Conservation (phyloP, 225 moss, liverwort and hornwort species). For the Polytrichum commune region DNA sequence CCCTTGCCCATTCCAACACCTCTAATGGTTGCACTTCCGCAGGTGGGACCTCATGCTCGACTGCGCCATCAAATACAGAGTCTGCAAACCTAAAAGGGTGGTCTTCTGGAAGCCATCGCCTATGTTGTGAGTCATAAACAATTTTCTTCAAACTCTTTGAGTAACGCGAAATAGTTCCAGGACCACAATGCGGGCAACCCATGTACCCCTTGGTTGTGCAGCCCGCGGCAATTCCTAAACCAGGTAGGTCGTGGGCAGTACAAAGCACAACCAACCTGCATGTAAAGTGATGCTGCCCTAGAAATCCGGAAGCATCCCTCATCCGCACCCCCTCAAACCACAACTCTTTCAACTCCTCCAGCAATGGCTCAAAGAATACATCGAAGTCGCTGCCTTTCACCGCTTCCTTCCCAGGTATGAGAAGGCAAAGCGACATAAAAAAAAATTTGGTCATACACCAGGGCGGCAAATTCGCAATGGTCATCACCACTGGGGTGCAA, state of each 20-base stretch:
- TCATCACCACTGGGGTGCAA: conserved; percentile 6
- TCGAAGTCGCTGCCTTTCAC: too few species aligned
- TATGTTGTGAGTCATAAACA: neutral
- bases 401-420: neutral
- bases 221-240: too few species aligned
- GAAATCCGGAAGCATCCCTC: too few species aligned
- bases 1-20: neutral
- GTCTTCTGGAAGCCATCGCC: neutral
- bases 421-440: too few species aligned
- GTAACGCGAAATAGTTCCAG: neutral
- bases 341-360: too few species aligned
- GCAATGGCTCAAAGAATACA: too few species aligned
- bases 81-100: neutral
- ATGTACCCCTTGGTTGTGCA: too few species aligned
- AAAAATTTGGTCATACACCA: conserved; percentile 5
- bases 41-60: neutral
- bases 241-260: too few species aligned
- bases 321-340: too few species aligned
- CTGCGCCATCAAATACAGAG: neutral
- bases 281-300: too few species aligned
- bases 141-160: neutral
- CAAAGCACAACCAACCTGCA: too few species aligned
- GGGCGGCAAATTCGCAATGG: conserved; percentile 12
- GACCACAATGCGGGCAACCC: neutral
- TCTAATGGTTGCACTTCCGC: neutral